Evolutionary conservation across 495 filamentous ascomycete species (phyloP), one percentile per base, ranked within the genome.

Genomic region (Rusavskia elegans): DNA sequence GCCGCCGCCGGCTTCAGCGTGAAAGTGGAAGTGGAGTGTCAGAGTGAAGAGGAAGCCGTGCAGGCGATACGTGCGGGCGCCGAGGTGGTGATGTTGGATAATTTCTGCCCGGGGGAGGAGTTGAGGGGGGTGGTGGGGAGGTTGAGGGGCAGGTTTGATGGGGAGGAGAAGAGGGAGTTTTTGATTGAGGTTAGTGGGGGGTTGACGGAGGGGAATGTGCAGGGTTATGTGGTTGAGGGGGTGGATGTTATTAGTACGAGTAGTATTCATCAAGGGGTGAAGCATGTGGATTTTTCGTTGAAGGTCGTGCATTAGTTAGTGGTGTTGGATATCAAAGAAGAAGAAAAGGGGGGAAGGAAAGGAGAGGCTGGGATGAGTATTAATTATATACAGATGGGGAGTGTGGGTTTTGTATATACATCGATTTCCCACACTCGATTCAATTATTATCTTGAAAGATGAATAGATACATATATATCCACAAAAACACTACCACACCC

Each of bases 51-150:
- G 54, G 87, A 93, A 65, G 92, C 92, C 4, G 79, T 95, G 62
- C 86, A 93, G 66, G 92, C 92, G 0, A 87, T 95, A 59, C 76
- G 66, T 5, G 89, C 90, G 0, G 93, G 92, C 3, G 92, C 92
- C 1, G 90, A 97, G 72, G 78, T 97, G 6, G 78, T 98, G 49
- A 98, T 98, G 92, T 68, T 98, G 59, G 92, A 98, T 66, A 98
- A 98, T 63, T 97, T 97, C 62, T 0, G 5, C 0, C 77, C 75
- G 0, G 74, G 79, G 0, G 80, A 86, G 10, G 87, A 80, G 0
- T 81, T 95, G 50, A 80, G 76, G 60, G 67, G 71, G 29, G 85
- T 84, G 0, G 85, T 89, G 13, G 68, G 54, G 62, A 75, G 72
- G 55, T 67, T 98, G 35, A 92, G 89, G 71, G 68, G 82, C 59